Base-by-base conservation (phyloP, 257 asterid species). In the Schizonepeta tenuifolia region DNA sequence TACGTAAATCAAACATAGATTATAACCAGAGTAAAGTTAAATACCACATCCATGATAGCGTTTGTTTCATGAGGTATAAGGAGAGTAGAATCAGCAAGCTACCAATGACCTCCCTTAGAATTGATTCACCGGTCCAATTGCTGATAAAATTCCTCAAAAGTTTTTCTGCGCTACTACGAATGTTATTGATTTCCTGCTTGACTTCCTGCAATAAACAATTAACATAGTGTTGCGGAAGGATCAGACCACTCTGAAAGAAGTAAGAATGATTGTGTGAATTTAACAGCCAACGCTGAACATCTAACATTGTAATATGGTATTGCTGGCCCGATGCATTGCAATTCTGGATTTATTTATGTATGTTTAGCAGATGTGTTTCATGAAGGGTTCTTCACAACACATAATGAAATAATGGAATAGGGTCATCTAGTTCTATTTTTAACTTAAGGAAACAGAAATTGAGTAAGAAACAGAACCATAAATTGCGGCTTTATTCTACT, bases 51-150 rank as follows among this genome's bases (percentile, higher is more conserved):
- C 76, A 41, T 65, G 71, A 57, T 50, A 68, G 28, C 22, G 80
- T 69, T 77, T 40, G 80, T 61, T 79, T 79, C 78, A 75, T 58
- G 68, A 75, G 62, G 76, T 79, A 86, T 18, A 77, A 73, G 41
- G 83, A 75, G 49, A 65, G 20, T 56, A 86, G 18, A 35, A 67
- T 76, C 62, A 83, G 60, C 71, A 79, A 28, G 67, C 78, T 69
- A 55, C 67, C 41, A 21, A 73, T 13, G 35, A 54, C 10, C 31
- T 69, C 77, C 71, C 57, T 77, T 40, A 80, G 67, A 58, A 80
- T 65, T 60, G 79, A 64, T 36, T 82, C 86, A 67, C 41, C 83
- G 28, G 73, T 54, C 54, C 51, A 67, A 47, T 40, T 67, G 67
- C 72, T 65, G 60, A 73, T 13, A 40, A 73, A 11, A 15, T 53